Percentiles rank a stretch among this genome's conserved stretches.
phyloP scores from a whole-genome alignment of 1,284 basidiomycete genomes.

The Caloboletus firmus region DNA sequence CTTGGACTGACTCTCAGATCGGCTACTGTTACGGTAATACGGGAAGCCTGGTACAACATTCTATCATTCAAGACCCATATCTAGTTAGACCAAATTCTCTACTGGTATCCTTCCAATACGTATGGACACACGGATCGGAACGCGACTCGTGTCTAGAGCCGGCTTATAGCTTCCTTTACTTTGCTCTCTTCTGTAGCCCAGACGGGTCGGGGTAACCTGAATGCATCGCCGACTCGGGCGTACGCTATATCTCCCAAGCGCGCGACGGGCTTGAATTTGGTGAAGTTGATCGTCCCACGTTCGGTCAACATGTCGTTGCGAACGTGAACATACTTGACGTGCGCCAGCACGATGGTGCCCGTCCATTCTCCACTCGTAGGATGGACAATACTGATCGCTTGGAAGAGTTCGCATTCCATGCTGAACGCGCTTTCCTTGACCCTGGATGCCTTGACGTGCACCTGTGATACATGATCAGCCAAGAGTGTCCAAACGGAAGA shows the following conservation, averaged over 20 bases:
- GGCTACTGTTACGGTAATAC: no score
- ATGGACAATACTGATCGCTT: constrained; percentile 48
- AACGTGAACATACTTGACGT: constrained; percentile 64
- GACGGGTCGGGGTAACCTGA: constrained; percentile 44
- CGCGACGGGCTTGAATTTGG: constrained; percentile 52
- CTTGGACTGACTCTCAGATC: no score
- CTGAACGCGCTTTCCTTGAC: constrained; percentile 71
- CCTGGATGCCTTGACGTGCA: constrained; percentile 57
- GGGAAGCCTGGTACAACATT: no score
- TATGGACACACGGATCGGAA: neutral
- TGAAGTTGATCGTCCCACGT: constrained; percentile 47
- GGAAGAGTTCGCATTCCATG: constrained; percentile 67
- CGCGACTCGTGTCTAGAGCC: neutral
- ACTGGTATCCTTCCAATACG: neutral
- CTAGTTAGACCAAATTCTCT: neutral
- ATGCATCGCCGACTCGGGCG: constrained; percentile 45
- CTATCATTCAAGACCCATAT: neutral
- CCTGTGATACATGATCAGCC: constrained; percentile 29
- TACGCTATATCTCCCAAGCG: constrained; percentile 61
- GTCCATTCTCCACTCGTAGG: constrained; percentile 37
- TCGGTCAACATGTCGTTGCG: constrained; percentile 48
- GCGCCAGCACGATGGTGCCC: constrained; percentile 55
- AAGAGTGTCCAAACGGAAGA: neutral
- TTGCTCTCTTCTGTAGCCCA: constrained; percentile 52
- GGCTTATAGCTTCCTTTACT: constrained; percentile 4